Evolutionary conservation across 1,139 yeast genomes (phyloP).

Genomic region (Diutina sp.): DNA sequence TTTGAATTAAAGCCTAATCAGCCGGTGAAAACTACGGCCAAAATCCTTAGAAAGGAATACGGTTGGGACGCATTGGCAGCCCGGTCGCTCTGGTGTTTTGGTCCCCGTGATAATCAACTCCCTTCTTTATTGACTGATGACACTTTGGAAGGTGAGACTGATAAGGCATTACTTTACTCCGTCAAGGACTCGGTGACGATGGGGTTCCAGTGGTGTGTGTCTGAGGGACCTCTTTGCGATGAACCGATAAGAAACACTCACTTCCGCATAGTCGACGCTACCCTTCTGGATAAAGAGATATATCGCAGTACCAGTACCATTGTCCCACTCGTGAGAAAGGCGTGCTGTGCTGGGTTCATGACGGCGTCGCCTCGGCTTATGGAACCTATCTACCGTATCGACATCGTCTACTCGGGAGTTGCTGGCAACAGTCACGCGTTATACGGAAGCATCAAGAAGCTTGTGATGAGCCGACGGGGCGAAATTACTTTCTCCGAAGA

Average conservation of each 20-base stretch:
- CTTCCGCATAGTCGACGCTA: constrained; percentile 58
- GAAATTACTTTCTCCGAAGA: background rate
- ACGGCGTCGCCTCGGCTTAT: constrained; percentile 68
- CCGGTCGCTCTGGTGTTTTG: constrained; percentile 72
- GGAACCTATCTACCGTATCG: constrained; percentile 72
- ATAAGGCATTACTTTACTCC: constrained; percentile 33
- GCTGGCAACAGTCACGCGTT: background rate
- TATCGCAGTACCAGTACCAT: constrained; percentile 59
- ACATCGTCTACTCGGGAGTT: constrained; percentile 30
- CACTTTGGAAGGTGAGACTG: constrained; percentile 56
- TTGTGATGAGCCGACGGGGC: background rate
- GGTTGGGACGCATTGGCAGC: constrained; percentile 82
- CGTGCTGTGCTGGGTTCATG: constrained; percentile 72
- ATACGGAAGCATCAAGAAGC: background rate
- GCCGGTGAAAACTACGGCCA: constrained; percentile 33
- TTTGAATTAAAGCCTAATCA: constrained; percentile 18
- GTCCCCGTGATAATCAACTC: constrained; percentile 43
- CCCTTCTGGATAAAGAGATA: constrained; percentile 32
- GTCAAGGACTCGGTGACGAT: constrained; percentile 45
- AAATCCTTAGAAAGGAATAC: constrained; percentile 41
- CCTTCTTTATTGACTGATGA: constrained; percentile 63
- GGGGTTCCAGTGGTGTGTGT: constrained; percentile 76
- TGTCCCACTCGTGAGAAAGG: constrained; percentile 72
- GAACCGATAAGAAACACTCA: constrained; percentile 65
- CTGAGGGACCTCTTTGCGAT: constrained; percentile 86